Conservation (phyloP, 768 basidiomycete species). For the Serendipita sp. region DNA sequence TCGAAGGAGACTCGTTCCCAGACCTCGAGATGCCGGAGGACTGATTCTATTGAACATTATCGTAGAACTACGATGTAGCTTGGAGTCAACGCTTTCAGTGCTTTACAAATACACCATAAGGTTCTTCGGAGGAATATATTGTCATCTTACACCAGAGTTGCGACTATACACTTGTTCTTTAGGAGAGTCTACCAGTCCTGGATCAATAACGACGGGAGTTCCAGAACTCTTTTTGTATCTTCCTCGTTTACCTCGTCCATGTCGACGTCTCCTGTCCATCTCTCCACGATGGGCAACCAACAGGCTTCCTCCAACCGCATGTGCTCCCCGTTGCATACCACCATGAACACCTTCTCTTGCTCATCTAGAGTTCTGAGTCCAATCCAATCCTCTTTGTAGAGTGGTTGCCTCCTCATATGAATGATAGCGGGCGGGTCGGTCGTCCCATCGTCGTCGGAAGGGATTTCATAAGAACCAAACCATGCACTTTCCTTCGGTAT, state of each 20-base stretch:
- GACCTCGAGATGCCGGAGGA: conserved; percentile 18
- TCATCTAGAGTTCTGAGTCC: conserved; percentile 60
- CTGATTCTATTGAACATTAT: not conserved
- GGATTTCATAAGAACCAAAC: conserved; percentile 57
- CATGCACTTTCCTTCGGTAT: conserved; percentile 74
- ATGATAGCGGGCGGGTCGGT: conserved; percentile 28
- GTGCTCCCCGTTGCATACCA: conserved; percentile 54
- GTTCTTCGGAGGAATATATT: not conserved
- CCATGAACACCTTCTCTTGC: conserved; percentile 39
- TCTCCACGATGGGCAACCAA: not conserved
- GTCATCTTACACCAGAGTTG: not conserved
- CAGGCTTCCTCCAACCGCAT: conserved; percentile 28
- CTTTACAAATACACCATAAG: too few species aligned
- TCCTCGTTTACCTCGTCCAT: not conserved
- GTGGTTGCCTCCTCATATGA: conserved; percentile 52
- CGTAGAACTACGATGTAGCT: too few species aligned
- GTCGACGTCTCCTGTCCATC: not conserved
- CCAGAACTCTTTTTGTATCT: not conserved
- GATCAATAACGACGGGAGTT: not conserved
- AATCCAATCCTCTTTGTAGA: conserved; percentile 72
- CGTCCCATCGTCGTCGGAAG: conserved; percentile 19
- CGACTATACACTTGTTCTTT: not conserved
- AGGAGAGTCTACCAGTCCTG: not conserved
- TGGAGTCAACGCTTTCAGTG: too few species aligned
- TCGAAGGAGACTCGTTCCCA: conserved; percentile 50